Evolutionary conservation across 306 rosid species (phyloP).

Genomic region (Casuarina cunninghamiana): DNA sequence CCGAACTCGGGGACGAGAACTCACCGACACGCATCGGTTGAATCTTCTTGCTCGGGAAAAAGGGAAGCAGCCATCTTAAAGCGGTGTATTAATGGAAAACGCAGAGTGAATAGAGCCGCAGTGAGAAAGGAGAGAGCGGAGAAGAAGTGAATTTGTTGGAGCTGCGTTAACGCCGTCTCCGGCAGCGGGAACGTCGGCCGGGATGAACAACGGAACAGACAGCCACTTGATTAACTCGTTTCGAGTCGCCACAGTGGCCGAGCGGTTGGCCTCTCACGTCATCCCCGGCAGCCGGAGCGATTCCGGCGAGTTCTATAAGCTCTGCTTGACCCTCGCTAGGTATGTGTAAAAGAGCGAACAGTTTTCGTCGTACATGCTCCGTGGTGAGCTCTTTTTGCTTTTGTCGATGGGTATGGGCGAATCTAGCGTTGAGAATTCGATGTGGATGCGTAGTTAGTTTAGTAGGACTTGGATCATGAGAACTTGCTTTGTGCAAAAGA

Average conservation of each 20-base stretch:
- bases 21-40: too few species aligned
- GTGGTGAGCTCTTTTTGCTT: background rate
- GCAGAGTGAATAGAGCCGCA: too few species aligned
- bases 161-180: slow-evolving; percentile 20
- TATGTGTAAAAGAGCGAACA: slow-evolving; percentile 1
- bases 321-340: slow-evolving; percentile 68
- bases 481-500: background rate
- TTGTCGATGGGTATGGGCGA: background rate
- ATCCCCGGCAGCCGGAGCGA: slow-evolving; percentile 29
- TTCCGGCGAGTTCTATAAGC: slow-evolving; percentile 38
- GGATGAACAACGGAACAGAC: background rate
- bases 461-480: background rate
- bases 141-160: slow-evolving; percentile 20
- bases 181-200: background rate
- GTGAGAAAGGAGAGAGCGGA: too few species aligned
- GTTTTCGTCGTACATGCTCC: background rate
- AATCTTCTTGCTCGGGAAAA: too few species aligned
- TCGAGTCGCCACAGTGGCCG: slow-evolving; percentile 36
- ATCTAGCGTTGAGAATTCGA: background rate
- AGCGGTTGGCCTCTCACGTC: slow-evolving; percentile 36
- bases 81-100: too few species aligned
- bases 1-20: too few species aligned
- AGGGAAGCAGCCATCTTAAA: too few species aligned
- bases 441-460: background rate
- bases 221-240: slow-evolving; percentile 18